Conservation (phyloP, 306 rosid species). For the Citrullus colocynthis region DNA sequence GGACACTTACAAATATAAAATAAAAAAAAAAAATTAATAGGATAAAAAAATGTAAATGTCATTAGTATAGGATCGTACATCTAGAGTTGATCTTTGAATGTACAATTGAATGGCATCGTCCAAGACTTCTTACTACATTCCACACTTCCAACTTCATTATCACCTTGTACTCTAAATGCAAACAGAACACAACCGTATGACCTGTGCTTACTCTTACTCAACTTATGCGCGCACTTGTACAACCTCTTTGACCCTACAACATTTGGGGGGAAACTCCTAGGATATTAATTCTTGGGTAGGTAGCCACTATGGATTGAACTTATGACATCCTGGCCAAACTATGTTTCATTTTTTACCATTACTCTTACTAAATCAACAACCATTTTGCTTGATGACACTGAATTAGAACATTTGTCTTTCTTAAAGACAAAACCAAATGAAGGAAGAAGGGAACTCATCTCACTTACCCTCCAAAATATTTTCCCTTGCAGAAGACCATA, state of each 20-base stretch:
- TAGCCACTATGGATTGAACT: too few relatives aligned
- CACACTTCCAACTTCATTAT: background rate
- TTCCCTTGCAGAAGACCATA: slow-evolving; percentile 48
- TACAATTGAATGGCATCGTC: background rate
- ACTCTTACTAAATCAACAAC: background rate
- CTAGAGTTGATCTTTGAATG: background rate
- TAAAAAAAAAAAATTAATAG: too few relatives aligned
- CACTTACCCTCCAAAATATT: slow-evolving; percentile 63
- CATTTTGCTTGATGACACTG: background rate
- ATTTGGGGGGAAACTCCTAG: too few relatives aligned
- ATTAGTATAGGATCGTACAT: background rate
- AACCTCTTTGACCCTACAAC: too few relatives aligned
- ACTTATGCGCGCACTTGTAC: too few relatives aligned
- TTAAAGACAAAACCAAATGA: background rate
- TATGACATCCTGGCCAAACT: too few relatives aligned
- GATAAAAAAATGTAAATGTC: background rate
- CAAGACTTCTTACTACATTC: background rate
- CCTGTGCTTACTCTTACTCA: background rate
- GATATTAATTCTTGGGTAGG: too few relatives aligned
- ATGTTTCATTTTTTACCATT: too few relatives aligned
- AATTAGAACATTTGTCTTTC: background rate
- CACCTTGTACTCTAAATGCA: background rate
- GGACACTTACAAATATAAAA: too few relatives aligned
- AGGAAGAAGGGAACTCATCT: background rate
- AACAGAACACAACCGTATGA: background rate